Evolutionary conservation across 495 filamentous ascomycete genomes (phyloP).

Genomic region (Neurospora africana): DNA sequence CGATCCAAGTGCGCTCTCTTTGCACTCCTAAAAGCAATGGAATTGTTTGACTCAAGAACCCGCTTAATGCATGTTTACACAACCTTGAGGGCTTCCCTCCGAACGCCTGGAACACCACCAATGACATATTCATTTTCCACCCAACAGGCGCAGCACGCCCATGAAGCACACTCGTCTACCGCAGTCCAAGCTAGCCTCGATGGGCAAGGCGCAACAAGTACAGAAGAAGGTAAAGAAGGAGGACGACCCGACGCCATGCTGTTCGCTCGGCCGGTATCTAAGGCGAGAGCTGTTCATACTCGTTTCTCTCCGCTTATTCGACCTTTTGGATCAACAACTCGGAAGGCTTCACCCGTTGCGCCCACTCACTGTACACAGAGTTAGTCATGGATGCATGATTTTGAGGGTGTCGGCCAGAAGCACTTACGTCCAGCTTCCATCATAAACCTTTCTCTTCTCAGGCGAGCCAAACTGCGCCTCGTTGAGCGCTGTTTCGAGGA

Average conservation of each 20-base stretch:
- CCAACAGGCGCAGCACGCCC: not conserved
- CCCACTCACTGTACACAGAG: slow-evolving; percentile 51
- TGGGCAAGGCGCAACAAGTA: not conserved
- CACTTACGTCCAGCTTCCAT: slow-evolving; percentile 96
- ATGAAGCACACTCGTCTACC: not conserved
- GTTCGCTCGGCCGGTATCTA: not conserved
- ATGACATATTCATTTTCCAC: not conserved
- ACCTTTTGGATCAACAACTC: slow-evolving; percentile 30
- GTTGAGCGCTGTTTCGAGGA: slow-evolving; percentile 77
- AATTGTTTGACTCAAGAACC: not conserved
- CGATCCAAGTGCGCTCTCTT: not conserved
- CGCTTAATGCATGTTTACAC: not conserved
- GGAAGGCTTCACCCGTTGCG: slow-evolving; percentile 43
- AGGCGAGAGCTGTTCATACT: not conserved
- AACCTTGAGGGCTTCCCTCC: not conserved
- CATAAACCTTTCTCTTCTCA: slow-evolving; percentile 68
- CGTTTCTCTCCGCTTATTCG: slow-evolving; percentile 7
- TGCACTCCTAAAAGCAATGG: not conserved
- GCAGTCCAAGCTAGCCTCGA: not conserved
- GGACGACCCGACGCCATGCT: not conserved
- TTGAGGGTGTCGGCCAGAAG: not conserved
- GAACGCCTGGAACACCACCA: not conserved
- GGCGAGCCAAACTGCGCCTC: slow-evolving; percentile 64
- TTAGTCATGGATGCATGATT: not conserved
- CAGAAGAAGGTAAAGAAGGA: not conserved